Evolutionary conservation across 2,329 filamentous ascomycete genomes (phyloP).

Genomic region (Colletotrichum spinosum): DNA sequence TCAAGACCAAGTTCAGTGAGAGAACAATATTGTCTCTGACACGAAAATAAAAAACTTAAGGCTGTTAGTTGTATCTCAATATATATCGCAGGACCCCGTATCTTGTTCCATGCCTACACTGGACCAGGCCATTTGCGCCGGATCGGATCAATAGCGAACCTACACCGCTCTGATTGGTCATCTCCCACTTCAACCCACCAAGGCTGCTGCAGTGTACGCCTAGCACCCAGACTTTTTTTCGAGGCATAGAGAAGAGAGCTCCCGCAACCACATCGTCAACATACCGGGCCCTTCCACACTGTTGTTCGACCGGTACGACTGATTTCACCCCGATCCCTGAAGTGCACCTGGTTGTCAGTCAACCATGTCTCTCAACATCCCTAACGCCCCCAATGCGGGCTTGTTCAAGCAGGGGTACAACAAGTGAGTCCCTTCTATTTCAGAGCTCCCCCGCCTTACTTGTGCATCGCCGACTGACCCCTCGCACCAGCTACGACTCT

Average conservation of each 20-base stretch:
- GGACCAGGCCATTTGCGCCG: slow-evolving; percentile 32
- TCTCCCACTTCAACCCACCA: slow-evolving; percentile 31
- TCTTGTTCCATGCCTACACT: background rate
- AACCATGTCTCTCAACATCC: slow-evolving; percentile 94
- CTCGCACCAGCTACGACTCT: slow-evolving; percentile 83
- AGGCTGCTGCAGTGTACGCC: slow-evolving; percentile 31
- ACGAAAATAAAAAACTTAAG: no score
- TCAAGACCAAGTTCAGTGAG: no score
- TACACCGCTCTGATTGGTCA: slow-evolving; percentile 36
- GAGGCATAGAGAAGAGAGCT: slow-evolving; percentile 34
- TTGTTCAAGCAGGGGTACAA: slow-evolving; percentile 98
- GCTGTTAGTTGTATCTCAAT: no score
- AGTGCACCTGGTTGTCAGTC: slow-evolving; percentile 28
- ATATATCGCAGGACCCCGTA: no score
- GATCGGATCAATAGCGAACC: slow-evolving; percentile 38
- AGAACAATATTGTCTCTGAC: no score
- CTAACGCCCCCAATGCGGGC: slow-evolving; percentile 90
- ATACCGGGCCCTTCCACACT: slow-evolving; percentile 28
- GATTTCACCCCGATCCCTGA: slow-evolving; percentile 11
- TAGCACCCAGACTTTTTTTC: slow-evolving; percentile 40
- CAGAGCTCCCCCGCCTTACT: slow-evolving; percentile 35
- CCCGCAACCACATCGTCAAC: slow-evolving; percentile 33
- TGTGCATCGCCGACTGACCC: slow-evolving; percentile 46
- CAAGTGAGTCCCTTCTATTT: slow-evolving; percentile 71
- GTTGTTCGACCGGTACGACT: slow-evolving; percentile 31